Evolutionary conservation across 2,329 filamentous ascomycete species (phyloP).

Genomic region (Fusarium torulosum): DNA sequence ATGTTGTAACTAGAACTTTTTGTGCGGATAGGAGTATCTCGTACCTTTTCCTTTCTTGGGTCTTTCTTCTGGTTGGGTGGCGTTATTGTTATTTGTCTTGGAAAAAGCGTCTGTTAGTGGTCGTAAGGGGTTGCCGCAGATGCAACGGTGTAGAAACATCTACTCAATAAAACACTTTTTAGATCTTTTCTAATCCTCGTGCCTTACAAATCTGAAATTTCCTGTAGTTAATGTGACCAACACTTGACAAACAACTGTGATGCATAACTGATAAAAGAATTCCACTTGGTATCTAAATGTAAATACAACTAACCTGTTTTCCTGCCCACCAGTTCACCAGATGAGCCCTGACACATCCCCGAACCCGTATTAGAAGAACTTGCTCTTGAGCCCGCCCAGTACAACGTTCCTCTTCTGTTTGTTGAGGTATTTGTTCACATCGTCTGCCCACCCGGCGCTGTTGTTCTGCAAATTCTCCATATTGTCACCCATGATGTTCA

Average conservation of each 20-base stretch:
- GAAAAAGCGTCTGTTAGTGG: background rate
- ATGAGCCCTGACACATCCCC: slow-evolving; percentile 1
- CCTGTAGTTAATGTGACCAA: background rate
- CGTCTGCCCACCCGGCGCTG: slow-evolving; percentile 86
- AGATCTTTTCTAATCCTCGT: background rate
- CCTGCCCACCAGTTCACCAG: background rate
- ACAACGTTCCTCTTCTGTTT: slow-evolving; percentile 90
- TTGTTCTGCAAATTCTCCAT: slow-evolving; percentile 87
- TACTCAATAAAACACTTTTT: background rate
- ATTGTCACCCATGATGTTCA: slow-evolving; percentile 84
- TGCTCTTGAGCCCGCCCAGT: slow-evolving; percentile 75
- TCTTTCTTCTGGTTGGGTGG: background rate
- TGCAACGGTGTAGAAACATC: background rate
- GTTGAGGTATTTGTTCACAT: slow-evolving; percentile 87
- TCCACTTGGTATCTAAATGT: slow-evolving; percentile 29
- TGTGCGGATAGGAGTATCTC: background rate
- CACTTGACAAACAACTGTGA: background rate
- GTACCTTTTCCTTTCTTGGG: background rate
- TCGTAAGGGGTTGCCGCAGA: background rate
- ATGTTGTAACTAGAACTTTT: background rate
- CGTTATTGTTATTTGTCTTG: background rate
- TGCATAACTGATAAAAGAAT: slow-evolving; percentile 2
- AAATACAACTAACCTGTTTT: slow-evolving; percentile 8
- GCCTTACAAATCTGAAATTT: no score
- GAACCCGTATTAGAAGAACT: slow-evolving; percentile 58